Evolutionary conservation across 495 filamentous ascomycete species (phyloP).

Genomic region (Hypoxylon subgilvum): DNA sequence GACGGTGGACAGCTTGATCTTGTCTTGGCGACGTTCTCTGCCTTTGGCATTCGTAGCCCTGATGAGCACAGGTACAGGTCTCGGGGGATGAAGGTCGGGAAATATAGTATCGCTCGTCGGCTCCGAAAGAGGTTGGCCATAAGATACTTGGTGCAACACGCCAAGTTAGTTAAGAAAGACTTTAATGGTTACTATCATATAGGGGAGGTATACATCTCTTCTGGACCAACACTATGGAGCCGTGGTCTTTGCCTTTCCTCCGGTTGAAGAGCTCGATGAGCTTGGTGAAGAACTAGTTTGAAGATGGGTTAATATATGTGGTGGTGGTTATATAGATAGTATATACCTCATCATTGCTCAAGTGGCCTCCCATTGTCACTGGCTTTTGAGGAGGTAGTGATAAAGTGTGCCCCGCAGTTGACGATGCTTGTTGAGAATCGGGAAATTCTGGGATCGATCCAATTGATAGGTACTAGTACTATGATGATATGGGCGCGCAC

Average conservation of each 20-base stretch:
- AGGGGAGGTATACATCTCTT: slow-evolving; percentile 67
- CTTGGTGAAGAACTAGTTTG: slow-evolving; percentile 82
- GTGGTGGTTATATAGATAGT: not conserved
- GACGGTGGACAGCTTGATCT: slow-evolving; percentile 83
- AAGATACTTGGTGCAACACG: slow-evolving; percentile 37
- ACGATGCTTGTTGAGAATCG: too few relatives aligned
- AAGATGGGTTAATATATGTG: slow-evolving; percentile 24
- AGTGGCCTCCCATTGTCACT: slow-evolving; percentile 49
- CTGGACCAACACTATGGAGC: slow-evolving; percentile 83
- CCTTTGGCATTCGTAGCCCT: slow-evolving; percentile 81
- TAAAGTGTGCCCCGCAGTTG: slow-evolving; percentile 1
- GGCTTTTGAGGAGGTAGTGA: not conserved
- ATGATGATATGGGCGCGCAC: too few relatives aligned
- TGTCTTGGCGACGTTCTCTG: slow-evolving; percentile 55
- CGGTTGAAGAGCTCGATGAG: slow-evolving; percentile 75
- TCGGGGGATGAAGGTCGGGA: slow-evolving; percentile 59
- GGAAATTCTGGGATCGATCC: too few relatives aligned
- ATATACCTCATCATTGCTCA: slow-evolving; percentile 77
- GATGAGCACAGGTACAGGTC: slow-evolving; percentile 74
- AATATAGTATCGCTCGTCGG: slow-evolving; percentile 49
- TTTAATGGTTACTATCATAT: slow-evolving; percentile 11
- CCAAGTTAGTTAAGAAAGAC: slow-evolving; percentile 30
- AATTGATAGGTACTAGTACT: too few relatives aligned
- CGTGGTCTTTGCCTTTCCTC: slow-evolving; percentile 70
- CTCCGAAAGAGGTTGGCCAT: slow-evolving; percentile 40